phyloP scores from a whole-genome alignment of 768 basidiomycete species.

The Hygrophorus pudorinus region DNA sequence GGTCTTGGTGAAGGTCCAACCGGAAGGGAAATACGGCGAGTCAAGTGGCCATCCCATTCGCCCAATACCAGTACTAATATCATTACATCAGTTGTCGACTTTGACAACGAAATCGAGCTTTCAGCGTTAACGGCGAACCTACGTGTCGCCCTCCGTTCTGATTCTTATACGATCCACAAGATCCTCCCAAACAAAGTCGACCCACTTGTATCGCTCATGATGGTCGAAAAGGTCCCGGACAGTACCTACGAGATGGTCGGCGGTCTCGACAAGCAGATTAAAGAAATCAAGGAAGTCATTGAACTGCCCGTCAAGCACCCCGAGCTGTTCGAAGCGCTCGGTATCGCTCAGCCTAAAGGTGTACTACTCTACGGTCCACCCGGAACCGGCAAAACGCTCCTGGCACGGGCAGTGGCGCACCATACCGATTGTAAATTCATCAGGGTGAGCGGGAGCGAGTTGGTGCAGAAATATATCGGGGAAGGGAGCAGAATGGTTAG shows the following conservation, averaged over 20 bases:
- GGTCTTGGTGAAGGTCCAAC: constrained; percentile 95
- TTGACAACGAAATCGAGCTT: constrained; percentile 81
- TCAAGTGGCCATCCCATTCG: neutral
- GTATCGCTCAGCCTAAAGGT: constrained; percentile 96
- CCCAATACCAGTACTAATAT: neutral
- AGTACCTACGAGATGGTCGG: constrained; percentile 99
- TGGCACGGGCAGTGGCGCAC: constrained; percentile 93
- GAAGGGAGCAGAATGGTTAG: constrained; percentile 96
- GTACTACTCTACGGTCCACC: constrained; percentile 94
- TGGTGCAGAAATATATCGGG: constrained; percentile 98
- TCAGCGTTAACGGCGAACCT: constrained; percentile 71
- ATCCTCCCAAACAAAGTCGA: constrained; percentile 97
- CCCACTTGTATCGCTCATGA: constrained; percentile 97
- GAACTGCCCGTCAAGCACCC: constrained; percentile 97
- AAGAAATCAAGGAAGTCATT: constrained; percentile 95
- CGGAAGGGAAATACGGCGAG: constrained; percentile 98
- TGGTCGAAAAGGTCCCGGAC: constrained; percentile 99
- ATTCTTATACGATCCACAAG: constrained; percentile 94
- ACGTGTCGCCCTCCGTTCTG: constrained; percentile 92
- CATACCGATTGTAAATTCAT: constrained; percentile 99
- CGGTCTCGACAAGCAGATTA: constrained; percentile 97
- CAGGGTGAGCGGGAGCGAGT: constrained; percentile 84
- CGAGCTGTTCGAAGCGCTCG: constrained; percentile 90
- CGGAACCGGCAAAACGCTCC: constrained; percentile 91
- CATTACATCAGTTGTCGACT: constrained; percentile 68